Evolutionary conservation across 805 yeast genomes (phyloP), one percentile per base, ranked within the genome.

Genomic region (Clavispora vitiphila): DNA sequence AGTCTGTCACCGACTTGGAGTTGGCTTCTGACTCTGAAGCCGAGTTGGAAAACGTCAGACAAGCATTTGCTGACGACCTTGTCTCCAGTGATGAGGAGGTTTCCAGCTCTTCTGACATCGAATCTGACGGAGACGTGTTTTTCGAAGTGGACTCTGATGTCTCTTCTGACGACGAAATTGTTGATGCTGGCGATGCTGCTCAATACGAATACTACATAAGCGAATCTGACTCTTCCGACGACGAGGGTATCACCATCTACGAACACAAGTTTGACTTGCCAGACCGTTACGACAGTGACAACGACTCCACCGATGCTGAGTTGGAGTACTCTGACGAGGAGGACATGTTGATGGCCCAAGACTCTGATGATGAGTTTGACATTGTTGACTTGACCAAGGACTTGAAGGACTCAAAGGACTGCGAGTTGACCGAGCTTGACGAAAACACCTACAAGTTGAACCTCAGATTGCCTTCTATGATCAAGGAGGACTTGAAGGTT

Each of bases 241-340:
- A 61, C 40, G 72, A 68, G 53, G 74, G 73, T 22, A 45, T 66
- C 44, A 69, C 73, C 24, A 69, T 69, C 41, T 69, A 69, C 60
- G 63, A 59, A 47, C 70, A 67, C 50, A 60, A 61, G 42, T 65
- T 65, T 38, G 72, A 64, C 47, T 55, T 65, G 44, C 70, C 71
- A 30, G 67, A 63, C 26, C 56, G 60, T 30, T 49, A 51, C 44
- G 60, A 53, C 42, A 54, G 58, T 37, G 61, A 63, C 42, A 58
- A 58, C 27, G 70, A 66, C 48, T 61, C 67, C 15, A 62, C 67
- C 16, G 72, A 67, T 43, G 69, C 64, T 24, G 71, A 66, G 49
- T 55, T 62, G 43, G 54, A 57, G 30, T 63, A 59, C 41, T 53
- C 60, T 21, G 66, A 61, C 34, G 64, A 61, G 38, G 62, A 42